A percentile compares a stretch with the other conserved stretches of the same genome.
These are phyloP conservation scores for Penicillium concentricum DNA, from an alignment of 2,329 filamentous ascomycete genomes.

Conservation along the genomic window DNA sequence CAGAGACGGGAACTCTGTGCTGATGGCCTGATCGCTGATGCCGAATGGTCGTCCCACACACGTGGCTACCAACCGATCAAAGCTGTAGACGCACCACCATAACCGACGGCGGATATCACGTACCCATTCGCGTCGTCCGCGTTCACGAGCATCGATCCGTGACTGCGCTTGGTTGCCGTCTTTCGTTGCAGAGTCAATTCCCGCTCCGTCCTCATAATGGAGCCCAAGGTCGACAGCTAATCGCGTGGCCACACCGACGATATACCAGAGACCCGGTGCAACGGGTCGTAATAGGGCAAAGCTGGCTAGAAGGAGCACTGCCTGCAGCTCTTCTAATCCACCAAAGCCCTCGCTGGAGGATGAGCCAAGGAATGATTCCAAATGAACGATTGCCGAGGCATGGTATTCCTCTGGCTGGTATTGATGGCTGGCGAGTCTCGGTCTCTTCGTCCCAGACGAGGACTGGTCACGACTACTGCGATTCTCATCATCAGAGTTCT, in stretches of 20 bases:
- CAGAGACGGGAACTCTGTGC: slow-evolving; percentile 87
- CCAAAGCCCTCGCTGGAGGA: slow-evolving; percentile 66
- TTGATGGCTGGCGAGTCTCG: slow-evolving; percentile 59
- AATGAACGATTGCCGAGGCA: slow-evolving; percentile 86
- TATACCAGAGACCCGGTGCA: slow-evolving; percentile 94
- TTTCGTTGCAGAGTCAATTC: slow-evolving; percentile 53
- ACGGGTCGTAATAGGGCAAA: slow-evolving; percentile 90
- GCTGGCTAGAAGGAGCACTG: slow-evolving; percentile 84
- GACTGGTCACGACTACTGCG: slow-evolving; percentile 24
- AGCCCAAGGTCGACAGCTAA: slow-evolving; percentile 87
- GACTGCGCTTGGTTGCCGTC: slow-evolving; percentile 34
- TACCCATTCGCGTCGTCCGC: slow-evolving; percentile 74
- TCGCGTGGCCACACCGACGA: slow-evolving; percentile 87
- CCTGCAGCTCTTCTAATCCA: slow-evolving; percentile 88
- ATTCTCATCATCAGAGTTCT: slow-evolving; percentile 27
- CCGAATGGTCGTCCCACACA: slow-evolving; percentile 92
- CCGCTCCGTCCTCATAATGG: slow-evolving; percentile 84
- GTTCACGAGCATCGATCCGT: slow-evolving; percentile 54
- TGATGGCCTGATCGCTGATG: slow-evolving; percentile 94
- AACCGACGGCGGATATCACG: slow-evolving; percentile 81
- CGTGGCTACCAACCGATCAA: slow-evolving; percentile 91
- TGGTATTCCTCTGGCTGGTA: slow-evolving; percentile 93
- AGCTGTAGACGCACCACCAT: slow-evolving; percentile 97
- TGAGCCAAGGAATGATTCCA: slow-evolving; percentile 76
- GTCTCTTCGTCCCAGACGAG: slow-evolving; percentile 44